Base-by-base conservation (phyloP, 345 rosid genomes). In the Eucalyptus leucophloia region DNA sequence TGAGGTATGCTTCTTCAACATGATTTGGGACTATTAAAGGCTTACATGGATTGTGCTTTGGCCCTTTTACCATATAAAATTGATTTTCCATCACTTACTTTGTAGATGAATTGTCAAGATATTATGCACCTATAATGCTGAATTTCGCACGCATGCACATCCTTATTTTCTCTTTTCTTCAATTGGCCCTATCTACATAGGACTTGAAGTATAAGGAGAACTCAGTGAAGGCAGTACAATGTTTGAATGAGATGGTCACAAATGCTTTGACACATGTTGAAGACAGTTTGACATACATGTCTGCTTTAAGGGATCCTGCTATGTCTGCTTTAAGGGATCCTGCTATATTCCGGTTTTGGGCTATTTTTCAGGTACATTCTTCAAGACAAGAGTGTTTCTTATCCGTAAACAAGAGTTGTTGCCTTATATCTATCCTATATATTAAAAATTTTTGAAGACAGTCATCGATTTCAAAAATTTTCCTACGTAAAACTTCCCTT, bases 171-270 rank as follows among this genome's bases (percentile, higher is more conserved):
- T 86, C 77, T 81, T 51, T 87, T 56, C 15, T 88, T 45, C 26
- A 34, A 28, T 60, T 28, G 32, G 32, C 14, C 30, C 65, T 4
- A 58, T 58, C 65, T 87, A 13, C 42, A 87, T 60, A 98, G 99
- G 99, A 97, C 92, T 94, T 98, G 91, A 97, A 98, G 90, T 54
- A 54, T 8, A 26, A 21, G 58, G 58, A 54, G 58, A 54, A 97
- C 89, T 96, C 99, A 8, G 94, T 67, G 77, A 94, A 97, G 92
- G 96, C 99, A 86, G 96, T 97, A 90, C 95, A 94, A 86, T 98
- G 99, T 92, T 92, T 98, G 94, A 98, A 98, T 91, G 99, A 98
- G 86, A 95, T 97, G 99, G 94, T 98, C 88, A 95, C 99, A 69
- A 96, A 96, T 94, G 97, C 98, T 86, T 90, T 98, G 91, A 90